Percentiles rank a stretch among this genome's conserved stretches.
These are phyloP conservation scores for Tetrastigma voinierianum DNA, from an alignment of 164 flowering plant genomes.

Conservation along the genomic window DNA sequence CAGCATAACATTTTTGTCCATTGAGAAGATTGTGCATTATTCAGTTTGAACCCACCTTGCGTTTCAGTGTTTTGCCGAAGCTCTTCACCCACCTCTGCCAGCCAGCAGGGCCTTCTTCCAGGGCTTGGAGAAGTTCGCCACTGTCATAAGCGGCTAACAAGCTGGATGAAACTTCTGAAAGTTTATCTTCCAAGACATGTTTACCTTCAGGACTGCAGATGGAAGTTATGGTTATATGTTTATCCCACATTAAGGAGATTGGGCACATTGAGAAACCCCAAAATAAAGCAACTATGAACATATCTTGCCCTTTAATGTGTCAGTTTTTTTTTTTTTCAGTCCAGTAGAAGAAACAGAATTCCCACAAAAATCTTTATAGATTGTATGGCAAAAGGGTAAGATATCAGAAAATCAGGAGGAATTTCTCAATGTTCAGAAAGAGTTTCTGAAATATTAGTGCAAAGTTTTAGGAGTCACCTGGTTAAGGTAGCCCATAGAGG, in stretches of 20 bases:
- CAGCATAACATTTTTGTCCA: not conserved
- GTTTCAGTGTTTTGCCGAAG: conserved; percentile 81
- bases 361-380: too few relatives aligned
- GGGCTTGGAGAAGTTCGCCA: conserved; percentile 71
- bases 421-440: not conserved
- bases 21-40: not conserved
- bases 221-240: not conserved
- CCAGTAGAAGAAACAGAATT: too few relatives aligned
- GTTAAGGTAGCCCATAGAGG: conserved; percentile 64
- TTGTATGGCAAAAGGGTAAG: not conserved
- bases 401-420: not conserved
- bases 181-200: conserved; percentile 65
- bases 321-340: too few relatives aligned
- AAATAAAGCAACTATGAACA: too few relatives aligned
- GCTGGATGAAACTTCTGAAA: conserved; percentile 69
- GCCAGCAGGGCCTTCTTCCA: conserved; percentile 80
- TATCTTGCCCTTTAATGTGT: too few relatives aligned
- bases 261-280: too few relatives aligned
- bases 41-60: conserved; percentile 56
- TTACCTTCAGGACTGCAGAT: conserved; percentile 75
- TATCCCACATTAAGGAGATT: too few relatives aligned
- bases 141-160: conserved; percentile 78
- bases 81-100: conserved; percentile 94
- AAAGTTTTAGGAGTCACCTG: conserved; percentile 44
- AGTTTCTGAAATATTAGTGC: not conserved